Conservation (phyloP, 2,329 filamentous ascomycete genomes). For the Cytospora paraplurivora region DNA sequence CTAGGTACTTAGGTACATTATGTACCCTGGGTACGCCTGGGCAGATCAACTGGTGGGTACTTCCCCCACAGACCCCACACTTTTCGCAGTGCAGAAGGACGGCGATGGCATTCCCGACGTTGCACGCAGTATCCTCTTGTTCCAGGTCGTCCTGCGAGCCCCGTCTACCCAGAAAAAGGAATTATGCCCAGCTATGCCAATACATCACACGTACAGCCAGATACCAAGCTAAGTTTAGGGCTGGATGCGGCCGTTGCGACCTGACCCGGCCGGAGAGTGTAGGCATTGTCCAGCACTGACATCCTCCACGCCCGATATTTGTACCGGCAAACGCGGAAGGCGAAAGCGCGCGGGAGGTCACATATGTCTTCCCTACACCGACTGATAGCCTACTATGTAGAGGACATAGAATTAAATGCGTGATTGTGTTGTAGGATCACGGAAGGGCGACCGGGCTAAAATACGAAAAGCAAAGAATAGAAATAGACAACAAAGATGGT, state of each 20-base stretch:
- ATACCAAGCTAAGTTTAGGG: neutral
- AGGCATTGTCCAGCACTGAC: neutral
- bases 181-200: constrained; percentile 12
- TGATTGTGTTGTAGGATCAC: neutral
- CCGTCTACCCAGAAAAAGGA: neutral
- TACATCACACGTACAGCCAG: constrained; percentile 1
- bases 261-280: neutral
- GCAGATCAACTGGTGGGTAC: neutral
- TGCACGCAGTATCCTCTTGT: neutral
- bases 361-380: constrained; percentile 25
- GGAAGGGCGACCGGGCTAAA: constrained; percentile 3
- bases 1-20: too few relatives aligned
- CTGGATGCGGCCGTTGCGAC: neutral
- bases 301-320: neutral
- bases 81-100: neutral
- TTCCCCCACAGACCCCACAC: neutral
- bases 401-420: constrained; percentile 1
- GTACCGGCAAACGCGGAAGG: constrained; percentile 12
- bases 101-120: constrained; percentile 14
- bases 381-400: constrained; percentile 4
- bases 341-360: constrained; percentile 12
- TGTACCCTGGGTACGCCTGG: too few relatives aligned
- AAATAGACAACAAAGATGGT: constrained; percentile 14
- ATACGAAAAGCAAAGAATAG: constrained; percentile 13
- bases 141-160: neutral